phyloP scores from a whole-genome alignment of 129 eudicot genomes.

The Daucus carota region DH1_v3.0 NC_030386.2:418001-418500 shows the following conservation, averaged over 20 bases:
- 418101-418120: background rate
- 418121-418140: background rate
- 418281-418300: background rate
- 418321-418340: background rate
- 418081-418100: background rate
- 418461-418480: conserved; percentile 85
- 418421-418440: conserved; percentile 99
- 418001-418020: background rate
- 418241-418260: background rate
- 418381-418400: background rate
- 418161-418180: background rate
- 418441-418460: conserved; percentile 99
- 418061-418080: background rate
- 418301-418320: background rate
- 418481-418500: conserved; percentile 95
- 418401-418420: conserved; percentile 54
- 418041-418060: background rate
- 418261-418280: background rate
- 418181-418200: background rate
- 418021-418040: background rate
- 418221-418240: background rate
- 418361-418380: background rate
- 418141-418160: background rate
- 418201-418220: background rate
- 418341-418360: background rate